Evolutionary conservation across 2,329 filamentous ascomycete genomes (phyloP).

Genomic region (Cladosporium cucumerinum): DNA sequence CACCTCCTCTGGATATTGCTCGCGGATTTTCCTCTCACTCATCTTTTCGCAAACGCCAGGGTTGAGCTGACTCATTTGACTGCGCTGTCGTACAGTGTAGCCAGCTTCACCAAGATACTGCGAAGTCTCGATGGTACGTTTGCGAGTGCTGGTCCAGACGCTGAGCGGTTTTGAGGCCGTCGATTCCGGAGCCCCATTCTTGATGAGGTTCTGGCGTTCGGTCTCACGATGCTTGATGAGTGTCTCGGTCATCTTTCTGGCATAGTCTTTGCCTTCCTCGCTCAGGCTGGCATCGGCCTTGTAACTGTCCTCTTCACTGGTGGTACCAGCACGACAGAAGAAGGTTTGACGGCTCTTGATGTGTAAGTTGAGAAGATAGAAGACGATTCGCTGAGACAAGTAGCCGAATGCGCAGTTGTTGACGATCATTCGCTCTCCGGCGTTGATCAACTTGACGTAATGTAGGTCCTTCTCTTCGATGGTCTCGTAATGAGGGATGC

Average conservation of each 20-base stretch:
- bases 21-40: conserved; percentile 75
- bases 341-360: conserved; percentile 94
- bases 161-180: conserved; percentile 74
- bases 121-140: conserved; percentile 86
- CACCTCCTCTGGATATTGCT: conserved; percentile 84
- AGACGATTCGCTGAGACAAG: conserved; percentile 93
- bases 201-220: conserved; percentile 68
- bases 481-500: conserved; percentile 93
- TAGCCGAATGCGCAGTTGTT: conserved; percentile 98
- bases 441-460: conserved; percentile 99
- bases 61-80: conserved; percentile 96
- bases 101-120: conserved; percentile 74
- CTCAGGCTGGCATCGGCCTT: conserved; percentile 85
- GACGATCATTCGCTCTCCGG: conserved; percentile 85
- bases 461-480: conserved; percentile 94
- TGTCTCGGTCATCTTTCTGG: conserved; percentile 79
- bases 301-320: conserved; percentile 85
- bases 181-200: conserved; percentile 61
- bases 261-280: conserved; percentile 74
- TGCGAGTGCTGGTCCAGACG: conserved; percentile 91
- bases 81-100: conserved; percentile 83
- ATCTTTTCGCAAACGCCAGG: conserved; percentile 94
- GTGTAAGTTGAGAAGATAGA: conserved; percentile 95
- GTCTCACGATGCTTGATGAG: conserved; percentile 79
- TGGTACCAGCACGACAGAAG: conserved; percentile 82